Percentiles rank a stretch among this genome's conserved stretches.
Conservation (phyloP, 352 stramenopile genomes). For the Phytophthora foliorum region DNA sequence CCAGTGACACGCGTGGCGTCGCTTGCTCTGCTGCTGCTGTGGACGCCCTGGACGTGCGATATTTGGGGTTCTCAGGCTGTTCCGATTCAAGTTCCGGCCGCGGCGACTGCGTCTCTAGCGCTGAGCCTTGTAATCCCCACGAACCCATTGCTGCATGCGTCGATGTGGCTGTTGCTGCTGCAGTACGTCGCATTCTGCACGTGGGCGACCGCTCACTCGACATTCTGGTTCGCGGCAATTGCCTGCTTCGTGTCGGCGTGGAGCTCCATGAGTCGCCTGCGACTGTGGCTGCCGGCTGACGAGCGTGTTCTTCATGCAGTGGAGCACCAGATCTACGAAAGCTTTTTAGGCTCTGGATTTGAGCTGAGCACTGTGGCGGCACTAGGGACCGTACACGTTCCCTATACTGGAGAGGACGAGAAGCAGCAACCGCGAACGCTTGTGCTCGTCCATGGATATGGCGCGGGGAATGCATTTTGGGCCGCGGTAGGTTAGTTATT, state of each 20-base stretch:
- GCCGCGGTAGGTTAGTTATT: constrained; percentile 45
- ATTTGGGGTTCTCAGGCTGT: constrained; percentile 12
- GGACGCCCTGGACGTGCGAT: constrained; percentile 29
- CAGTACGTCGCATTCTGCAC: constrained; percentile 22
- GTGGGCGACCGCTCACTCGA: neutral
- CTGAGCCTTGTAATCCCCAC: constrained; percentile 27
- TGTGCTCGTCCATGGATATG: constrained; percentile 76
- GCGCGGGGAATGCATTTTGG: constrained; percentile 79
- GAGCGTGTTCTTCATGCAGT: constrained; percentile 47
- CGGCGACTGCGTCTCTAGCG: constrained; percentile 13
- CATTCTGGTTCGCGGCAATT: constrained; percentile 22
- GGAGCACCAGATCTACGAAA: constrained; percentile 67
- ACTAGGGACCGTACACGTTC: constrained; percentile 74
- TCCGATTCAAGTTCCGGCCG: constrained; percentile 17
- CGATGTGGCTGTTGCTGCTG: constrained; percentile 21
- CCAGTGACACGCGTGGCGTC: constrained; percentile 1
- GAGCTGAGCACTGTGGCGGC: constrained; percentile 54
- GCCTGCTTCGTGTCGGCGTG: constrained; percentile 37
- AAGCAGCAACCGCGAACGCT: constrained; percentile 52
- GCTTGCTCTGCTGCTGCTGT: constrained; percentile 26
- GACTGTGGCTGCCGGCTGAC: constrained; percentile 59
- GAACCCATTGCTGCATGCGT: constrained; percentile 28
- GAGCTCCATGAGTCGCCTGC: constrained; percentile 34
- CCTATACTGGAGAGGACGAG: constrained; percentile 58
- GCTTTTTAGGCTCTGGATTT: constrained; percentile 53